Conservation (phyloP, 1,284 basidiomycete genomes). For the Malassezia globosa region DNA sequence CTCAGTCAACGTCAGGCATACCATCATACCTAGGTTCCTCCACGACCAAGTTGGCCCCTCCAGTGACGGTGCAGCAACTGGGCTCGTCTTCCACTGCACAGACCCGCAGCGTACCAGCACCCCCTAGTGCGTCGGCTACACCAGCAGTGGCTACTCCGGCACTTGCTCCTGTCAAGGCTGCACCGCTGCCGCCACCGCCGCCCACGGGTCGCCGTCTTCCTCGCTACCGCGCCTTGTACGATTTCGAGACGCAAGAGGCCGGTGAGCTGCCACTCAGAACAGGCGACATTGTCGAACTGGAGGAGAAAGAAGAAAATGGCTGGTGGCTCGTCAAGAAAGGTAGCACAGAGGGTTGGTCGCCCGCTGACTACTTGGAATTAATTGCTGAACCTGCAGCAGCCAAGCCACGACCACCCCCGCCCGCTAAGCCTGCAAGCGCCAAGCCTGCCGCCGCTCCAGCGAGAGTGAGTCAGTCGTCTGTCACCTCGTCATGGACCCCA, state of each 20-base stretch:
- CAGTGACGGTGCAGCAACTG: conserved; percentile 9
- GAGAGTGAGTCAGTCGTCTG: conserved; percentile 49
- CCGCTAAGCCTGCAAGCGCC: conserved; percentile 23
- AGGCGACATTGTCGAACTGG: conserved; percentile 79
- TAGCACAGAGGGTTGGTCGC: conserved; percentile 80
- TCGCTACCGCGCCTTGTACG: conserved; percentile 59
- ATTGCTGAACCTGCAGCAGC: conserved; percentile 55
- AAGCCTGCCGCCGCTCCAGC: conserved; percentile 50
- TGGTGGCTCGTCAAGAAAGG: conserved; percentile 95
- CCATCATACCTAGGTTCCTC: background rate
- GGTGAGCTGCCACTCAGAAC: conserved; percentile 83
- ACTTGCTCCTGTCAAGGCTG: conserved; percentile 15
- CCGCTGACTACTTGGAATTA: conserved; percentile 69
- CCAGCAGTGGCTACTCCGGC: conserved; percentile 17
- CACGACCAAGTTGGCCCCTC: background rate
- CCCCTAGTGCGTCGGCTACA: background rate
- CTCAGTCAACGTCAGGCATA: background rate
- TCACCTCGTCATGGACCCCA: conserved; percentile 21
- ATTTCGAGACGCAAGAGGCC: conserved; percentile 67
- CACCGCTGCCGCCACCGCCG: conserved; percentile 49
- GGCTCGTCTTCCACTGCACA: background rate
- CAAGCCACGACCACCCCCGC: conserved; percentile 47
- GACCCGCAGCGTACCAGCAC: too few relatives aligned
- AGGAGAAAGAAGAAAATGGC: conserved; percentile 67
- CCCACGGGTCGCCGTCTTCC: conserved; percentile 62